Base-by-base conservation (phyloP, 768 basidiomycete genomes). In the Fomitopsis serialis region DNA sequence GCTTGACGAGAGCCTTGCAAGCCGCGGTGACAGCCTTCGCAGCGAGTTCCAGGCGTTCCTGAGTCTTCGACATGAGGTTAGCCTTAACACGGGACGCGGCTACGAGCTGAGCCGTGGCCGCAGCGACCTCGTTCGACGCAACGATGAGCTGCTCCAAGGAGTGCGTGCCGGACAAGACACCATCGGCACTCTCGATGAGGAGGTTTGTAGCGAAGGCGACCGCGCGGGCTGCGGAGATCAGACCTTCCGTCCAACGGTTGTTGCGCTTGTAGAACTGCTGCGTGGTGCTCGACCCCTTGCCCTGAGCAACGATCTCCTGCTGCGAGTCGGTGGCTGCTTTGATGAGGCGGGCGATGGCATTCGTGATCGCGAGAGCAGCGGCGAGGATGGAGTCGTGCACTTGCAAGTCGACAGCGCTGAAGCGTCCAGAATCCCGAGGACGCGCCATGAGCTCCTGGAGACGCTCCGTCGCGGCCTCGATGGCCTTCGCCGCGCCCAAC, bases 241-340 rank as follows among this genome's bases (percentile, higher is more conserved):
- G 85, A 59, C 97, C 97, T 69, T 99, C 97, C 42, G 97, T 99
- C 97, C 97, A 99, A 55, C 97, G 82, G 71, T 98, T 98, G 82
- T 99, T 98, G 55, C 92, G 87, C 76, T 99, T 99, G 81, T 98
- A 99, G 79, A 99, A 99, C 63, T 98, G 96, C 68, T 96, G 92
- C 19, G 78, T 84, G 22, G 94, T 81, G 69, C 85, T 93, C 19
- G 94, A 90, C 8, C 97, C 97, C 68, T 84, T 90, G 54, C 97
- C 97, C 72, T 97, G 87, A 2, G 87, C 85, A 51, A 98, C 97
- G 52, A 99, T 99, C 74, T 99, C 97, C 68, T 98, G 84, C 70
- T 99, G 97, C 48, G 95, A 98, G 35, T 95, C 95, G 1, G 97
- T 97, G 21, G 97, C 97, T 9, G 97, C 96, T 67, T 89, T 82